Evolutionary conservation across 768 basidiomycete species (phyloP).

Genomic region (Tremella yokohamensis): DNA sequence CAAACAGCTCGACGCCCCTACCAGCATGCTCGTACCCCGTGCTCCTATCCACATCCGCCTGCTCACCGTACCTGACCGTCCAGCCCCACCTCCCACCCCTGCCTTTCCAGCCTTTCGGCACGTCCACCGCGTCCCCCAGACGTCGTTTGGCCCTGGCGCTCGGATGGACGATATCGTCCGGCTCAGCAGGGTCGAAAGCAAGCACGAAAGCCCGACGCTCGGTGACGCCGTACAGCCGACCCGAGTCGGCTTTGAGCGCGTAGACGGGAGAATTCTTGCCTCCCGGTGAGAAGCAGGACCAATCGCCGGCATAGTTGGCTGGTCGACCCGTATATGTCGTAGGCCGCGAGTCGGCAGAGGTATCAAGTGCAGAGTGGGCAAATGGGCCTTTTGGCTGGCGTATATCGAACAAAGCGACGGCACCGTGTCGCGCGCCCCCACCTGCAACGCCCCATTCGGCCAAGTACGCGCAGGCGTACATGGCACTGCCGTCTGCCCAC

Average conservation of each 20-base stretch:
- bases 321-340: background rate
- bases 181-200: conserved; percentile 31
- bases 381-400: conserved; percentile 21
- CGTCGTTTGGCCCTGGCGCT: conserved; percentile 12
- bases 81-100: conserved; percentile 40
- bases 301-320: conserved; percentile 15
- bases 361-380: background rate
- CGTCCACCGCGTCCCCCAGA: conserved; percentile 13
- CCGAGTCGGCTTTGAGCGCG: conserved; percentile 29
- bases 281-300: conserved; percentile 42
- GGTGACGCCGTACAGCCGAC: conserved; percentile 38
- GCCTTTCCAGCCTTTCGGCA: conserved; percentile 29
- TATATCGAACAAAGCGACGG: conserved; percentile 36
- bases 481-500: conserved; percentile 40
- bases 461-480: conserved; percentile 32
- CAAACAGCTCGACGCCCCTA: conserved; percentile 2
- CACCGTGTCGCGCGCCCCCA: conserved; percentile 39
- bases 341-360: background rate
- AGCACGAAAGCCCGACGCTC: conserved; percentile 33
- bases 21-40: conserved; percentile 12
- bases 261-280: conserved; percentile 45
- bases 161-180: conserved; percentile 18
- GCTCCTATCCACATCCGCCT: conserved; percentile 1
- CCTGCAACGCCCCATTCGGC: conserved; percentile 35
- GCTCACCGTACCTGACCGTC: conserved; percentile 27